A percentile compares a stretch with the other conserved stretches of the same genome.
Conservation (phyloP, 1,284 basidiomycete species). For the Leccinum solheimii region DNA sequence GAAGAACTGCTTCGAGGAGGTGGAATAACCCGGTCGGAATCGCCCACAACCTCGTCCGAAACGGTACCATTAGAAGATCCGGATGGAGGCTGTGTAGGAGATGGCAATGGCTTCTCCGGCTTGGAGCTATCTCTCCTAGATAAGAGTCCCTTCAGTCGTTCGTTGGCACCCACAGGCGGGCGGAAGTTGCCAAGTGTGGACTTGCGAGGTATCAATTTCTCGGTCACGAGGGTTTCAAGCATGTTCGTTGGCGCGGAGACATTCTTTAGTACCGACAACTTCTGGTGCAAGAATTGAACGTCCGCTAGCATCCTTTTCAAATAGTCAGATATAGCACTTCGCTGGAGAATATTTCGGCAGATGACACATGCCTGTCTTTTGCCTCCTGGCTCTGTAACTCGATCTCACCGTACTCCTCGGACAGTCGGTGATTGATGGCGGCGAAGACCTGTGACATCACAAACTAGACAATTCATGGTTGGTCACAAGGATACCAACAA, state of each 20-base stretch:
- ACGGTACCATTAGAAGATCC: constrained; percentile 11
- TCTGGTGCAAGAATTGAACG: constrained; percentile 72
- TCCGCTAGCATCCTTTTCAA: constrained; percentile 69
- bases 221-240: constrained; percentile 79
- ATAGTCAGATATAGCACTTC: constrained; percentile 13
- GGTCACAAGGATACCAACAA: constrained; percentile 4
- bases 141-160: constrained; percentile 36
- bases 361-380: constrained; percentile 68
- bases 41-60: constrained; percentile 13
- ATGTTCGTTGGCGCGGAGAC: constrained; percentile 68
- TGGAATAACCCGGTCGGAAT: constrained; percentile 21
- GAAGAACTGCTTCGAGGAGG: constrained; percentile 18
- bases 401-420: constrained; percentile 80
- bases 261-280: constrained; percentile 70
- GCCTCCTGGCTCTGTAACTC: constrained; percentile 80
- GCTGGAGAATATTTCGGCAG: constrained; percentile 2
- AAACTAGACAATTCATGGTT: constrained; percentile 46
- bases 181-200: constrained; percentile 29
- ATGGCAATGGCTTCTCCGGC: constrained; percentile 33
- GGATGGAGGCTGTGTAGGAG: constrained; percentile 28
- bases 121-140: constrained; percentile 31
- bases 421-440: constrained; percentile 85
- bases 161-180: constrained; percentile 27
- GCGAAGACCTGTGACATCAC: constrained; percentile 93
- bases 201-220: constrained; percentile 56